A percentile compares a stretch with the other conserved stretches of the same genome.
These are phyloP conservation scores for Purpureocillium takamizusanense DNA, from an alignment of 2,329 filamentous ascomycete genomes.

Conservation along the genomic window DNA sequence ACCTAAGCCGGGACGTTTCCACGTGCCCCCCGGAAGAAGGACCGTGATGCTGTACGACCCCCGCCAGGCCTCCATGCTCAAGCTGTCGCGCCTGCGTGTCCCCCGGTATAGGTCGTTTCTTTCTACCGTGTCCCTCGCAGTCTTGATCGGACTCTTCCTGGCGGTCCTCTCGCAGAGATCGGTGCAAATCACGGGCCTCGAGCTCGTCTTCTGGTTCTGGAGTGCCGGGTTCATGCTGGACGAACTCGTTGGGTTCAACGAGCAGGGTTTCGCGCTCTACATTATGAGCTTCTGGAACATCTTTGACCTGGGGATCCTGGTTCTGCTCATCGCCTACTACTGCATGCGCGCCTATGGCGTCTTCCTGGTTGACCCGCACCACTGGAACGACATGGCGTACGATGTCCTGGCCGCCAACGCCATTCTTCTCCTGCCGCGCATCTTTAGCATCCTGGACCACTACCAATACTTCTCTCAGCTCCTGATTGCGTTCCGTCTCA, in stretches of 20 bases:
- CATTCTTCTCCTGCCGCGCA: conserved; percentile 77
- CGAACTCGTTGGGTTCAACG: conserved; percentile 90
- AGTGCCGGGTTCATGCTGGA: conserved; percentile 95
- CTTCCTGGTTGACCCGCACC: conserved; percentile 65
- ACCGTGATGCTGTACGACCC: conserved; percentile 87
- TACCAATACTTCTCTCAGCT: conserved; percentile 95
- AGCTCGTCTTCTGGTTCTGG: conserved; percentile 96
- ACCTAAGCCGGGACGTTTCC: conserved; percentile 19
- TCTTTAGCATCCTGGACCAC: conserved; percentile 89
- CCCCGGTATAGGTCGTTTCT: conserved; percentile 87
- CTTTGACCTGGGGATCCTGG: conserved; percentile 82
- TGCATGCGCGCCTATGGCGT: conserved; percentile 83
- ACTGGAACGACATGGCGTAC: conserved; percentile 77
- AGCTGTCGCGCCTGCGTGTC: conserved; percentile 81
- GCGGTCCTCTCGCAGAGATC: conserved; percentile 72
- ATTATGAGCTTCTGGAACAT: conserved; percentile 98
- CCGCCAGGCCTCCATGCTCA: conserved; percentile 80
- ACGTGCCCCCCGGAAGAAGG: conserved; percentile 45
- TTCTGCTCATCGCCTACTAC: conserved; percentile 83
- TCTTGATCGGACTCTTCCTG: conserved; percentile 77
- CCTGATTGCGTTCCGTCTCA: conserved; percentile 85
- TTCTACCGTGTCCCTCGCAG: conserved; percentile 77
- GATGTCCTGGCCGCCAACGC: conserved; percentile 90
- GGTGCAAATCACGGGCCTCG: conserved; percentile 70
- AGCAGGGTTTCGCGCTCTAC: conserved; percentile 92